A percentile compares a stretch with the other conserved stretches of the same genome.
Conservation (phyloP, 2,329 filamentous ascomycete species). For the Neoscytalidium dimidiatum region DNA sequence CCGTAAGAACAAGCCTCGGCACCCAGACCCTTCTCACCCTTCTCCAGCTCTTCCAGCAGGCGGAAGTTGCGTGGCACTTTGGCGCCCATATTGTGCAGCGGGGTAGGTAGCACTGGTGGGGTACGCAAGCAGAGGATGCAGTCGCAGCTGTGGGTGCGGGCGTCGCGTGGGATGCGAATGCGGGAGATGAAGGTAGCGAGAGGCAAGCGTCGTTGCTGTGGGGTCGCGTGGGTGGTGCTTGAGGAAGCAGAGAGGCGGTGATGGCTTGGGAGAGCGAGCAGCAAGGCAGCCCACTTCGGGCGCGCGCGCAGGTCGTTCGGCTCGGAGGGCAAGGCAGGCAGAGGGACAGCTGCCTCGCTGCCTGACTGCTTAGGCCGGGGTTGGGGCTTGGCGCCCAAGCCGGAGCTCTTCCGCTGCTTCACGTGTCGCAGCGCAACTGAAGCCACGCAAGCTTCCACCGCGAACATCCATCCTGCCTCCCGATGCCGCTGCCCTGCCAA, state of each 20-base stretch:
- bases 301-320: neutral
- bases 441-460: slow-evolving; percentile 18
- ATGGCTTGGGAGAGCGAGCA: neutral
- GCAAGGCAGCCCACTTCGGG: neutral
- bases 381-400: neutral
- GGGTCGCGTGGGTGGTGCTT: neutral
- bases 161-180: neutral
- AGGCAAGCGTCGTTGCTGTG: neutral
- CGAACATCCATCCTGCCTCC: neutral
- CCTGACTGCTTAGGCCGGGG: neutral
- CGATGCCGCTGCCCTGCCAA: slow-evolving; percentile 2
- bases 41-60: slow-evolving; percentile 95
- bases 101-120: neutral
- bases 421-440: slow-evolving; percentile 18
- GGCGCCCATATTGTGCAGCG: slow-evolving; percentile 54
- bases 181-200: neutral
- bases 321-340: neutral
- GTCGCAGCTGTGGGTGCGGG: neutral
- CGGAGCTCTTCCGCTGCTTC: neutral
- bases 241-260: neutral
- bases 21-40: slow-evolving; percentile 95
- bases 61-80: slow-evolving; percentile 96
- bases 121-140: neutral
- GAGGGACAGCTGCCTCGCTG: neutral
- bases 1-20: slow-evolving; percentile 99